These are phyloP conservation scores for Coix lacrymajobi DNA, from an alignment of 176 grass and related monocot species.

Conservation along the genomic window DNA sequence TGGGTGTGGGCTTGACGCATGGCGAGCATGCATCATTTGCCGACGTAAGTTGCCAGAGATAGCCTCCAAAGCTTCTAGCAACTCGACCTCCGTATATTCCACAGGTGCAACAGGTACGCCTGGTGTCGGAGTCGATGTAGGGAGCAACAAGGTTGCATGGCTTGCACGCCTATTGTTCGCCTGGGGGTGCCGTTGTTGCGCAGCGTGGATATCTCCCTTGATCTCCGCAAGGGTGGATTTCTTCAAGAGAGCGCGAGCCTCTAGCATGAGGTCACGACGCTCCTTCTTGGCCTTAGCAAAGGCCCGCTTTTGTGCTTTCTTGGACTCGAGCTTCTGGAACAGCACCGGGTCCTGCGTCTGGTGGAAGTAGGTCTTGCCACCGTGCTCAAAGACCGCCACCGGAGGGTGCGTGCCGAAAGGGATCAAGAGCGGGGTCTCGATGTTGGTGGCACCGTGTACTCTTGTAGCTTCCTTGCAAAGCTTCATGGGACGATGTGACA, in stretches of 20 bases:
- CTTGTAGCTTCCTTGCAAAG: no score
- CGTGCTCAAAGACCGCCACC: not conserved
- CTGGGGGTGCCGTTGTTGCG: not conserved
- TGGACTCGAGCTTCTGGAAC: not conserved
- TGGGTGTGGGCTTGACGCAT: not conserved
- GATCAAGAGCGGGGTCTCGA: not conserved
- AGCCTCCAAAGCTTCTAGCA: not conserved
- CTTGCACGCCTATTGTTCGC: not conserved
- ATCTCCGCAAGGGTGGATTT: not conserved
- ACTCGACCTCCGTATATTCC: not conserved
- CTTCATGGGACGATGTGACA: no score
- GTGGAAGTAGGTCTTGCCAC: not conserved
- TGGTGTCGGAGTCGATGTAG: rapidly evolving
- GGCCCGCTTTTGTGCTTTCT: not conserved
- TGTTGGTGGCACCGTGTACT: not conserved
- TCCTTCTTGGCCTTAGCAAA: not conserved
- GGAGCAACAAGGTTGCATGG: rapidly evolving
- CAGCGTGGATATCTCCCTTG: not conserved
- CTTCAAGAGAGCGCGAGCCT: not conserved
- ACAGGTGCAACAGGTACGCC: not conserved
- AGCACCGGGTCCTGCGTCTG: not conserved
- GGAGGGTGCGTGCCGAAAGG: not conserved
- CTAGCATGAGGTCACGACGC: not conserved
- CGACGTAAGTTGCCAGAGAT: not conserved
- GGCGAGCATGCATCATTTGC: not conserved